These are phyloP conservation scores for Pelargonium fulgidum DNA, from an alignment of 441 rosid genomes.

Conservation along the genomic window DNA sequence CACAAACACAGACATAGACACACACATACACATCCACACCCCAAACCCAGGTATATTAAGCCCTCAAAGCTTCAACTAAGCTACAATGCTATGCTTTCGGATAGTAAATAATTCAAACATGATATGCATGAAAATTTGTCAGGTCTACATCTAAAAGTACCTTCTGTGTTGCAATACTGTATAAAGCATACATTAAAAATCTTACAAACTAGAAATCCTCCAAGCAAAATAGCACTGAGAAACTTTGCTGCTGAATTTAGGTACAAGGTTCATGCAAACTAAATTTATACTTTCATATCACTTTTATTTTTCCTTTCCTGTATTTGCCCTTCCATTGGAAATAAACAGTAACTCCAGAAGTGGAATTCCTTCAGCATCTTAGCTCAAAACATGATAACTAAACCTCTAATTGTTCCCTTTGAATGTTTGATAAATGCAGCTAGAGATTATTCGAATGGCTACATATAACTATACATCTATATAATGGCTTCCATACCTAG, in stretches of 20 bases:
- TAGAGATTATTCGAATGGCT: slow-evolving; percentile 10
- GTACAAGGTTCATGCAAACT: background rate
- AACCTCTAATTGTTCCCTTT: background rate
- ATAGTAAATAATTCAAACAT: background rate
- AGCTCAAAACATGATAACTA: background rate
- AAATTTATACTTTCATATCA: background rate
- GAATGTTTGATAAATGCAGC: background rate
- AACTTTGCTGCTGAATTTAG: background rate
- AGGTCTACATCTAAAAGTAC: background rate
- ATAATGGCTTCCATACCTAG: background rate
- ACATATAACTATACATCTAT: background rate
- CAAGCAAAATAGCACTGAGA: background rate
- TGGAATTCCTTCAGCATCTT: background rate
- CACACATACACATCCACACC: background rate
- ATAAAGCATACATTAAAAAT: background rate
- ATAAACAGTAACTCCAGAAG: background rate
- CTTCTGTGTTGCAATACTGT: background rate
- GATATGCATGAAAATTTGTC: background rate
- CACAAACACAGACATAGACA: too few relatives aligned
- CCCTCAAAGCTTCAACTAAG: background rate
- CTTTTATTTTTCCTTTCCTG: background rate
- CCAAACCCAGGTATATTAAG: background rate
- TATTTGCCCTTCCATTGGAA: background rate
- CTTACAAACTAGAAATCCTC: background rate
- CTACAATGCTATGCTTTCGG: background rate